Evolutionary conservation across 371 early-diverging fungal species (phyloP), one percentile per base, ranked within the genome.

Genomic region (Apophysomyces variabilis): DNA sequence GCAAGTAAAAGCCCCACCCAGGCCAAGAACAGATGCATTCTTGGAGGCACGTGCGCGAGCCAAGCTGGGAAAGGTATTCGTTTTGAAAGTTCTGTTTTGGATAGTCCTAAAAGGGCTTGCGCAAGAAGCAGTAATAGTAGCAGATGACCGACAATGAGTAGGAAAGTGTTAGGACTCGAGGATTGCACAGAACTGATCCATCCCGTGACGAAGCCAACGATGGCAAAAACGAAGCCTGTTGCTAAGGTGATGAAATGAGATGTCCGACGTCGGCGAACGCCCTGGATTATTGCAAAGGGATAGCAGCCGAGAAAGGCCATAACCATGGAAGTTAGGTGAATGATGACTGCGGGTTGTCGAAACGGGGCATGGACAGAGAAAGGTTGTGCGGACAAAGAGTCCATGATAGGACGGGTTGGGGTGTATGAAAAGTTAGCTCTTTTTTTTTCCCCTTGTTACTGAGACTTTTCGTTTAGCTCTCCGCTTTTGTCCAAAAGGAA

Each of bases 281-380:
- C 72, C 56, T 70, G 75, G 43, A 75, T 75, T 32, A 81, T 58
- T 38, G 77, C 67, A 58, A 78, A 39, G 21, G 82, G 82, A 41
- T 73, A 77, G 57, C 72, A 81, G 38, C 73, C 75, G 63, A 78
- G 70, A 64, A 75, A 76, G 44, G 77, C 70, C 41, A 78, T 62
- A 57, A 70, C 68, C 75, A 78, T 74, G 46, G 73, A 73, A 21
- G 69, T 62, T 56, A 71, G 59, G 65, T 81, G 82, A 38, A 70
- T 64, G 65, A 81, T 73, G 60, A 76, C 75, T 64, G 71, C 61
- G 6, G 82, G 71, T 66, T 81, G 79, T 61, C 70, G 75, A 35
- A 81, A 71, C 46, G 77, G 79, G 35, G 72, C 74, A 73, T 78
- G 66, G 50, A 65, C 62, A 62, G 82, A 70, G 62, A 81, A 81